A percentile compares a stretch with the other conserved stretches of the same genome.
Evolutionary conservation across 2,329 filamentous ascomycete genomes (phyloP).

Genomic region (Fusarium sp.): DNA sequence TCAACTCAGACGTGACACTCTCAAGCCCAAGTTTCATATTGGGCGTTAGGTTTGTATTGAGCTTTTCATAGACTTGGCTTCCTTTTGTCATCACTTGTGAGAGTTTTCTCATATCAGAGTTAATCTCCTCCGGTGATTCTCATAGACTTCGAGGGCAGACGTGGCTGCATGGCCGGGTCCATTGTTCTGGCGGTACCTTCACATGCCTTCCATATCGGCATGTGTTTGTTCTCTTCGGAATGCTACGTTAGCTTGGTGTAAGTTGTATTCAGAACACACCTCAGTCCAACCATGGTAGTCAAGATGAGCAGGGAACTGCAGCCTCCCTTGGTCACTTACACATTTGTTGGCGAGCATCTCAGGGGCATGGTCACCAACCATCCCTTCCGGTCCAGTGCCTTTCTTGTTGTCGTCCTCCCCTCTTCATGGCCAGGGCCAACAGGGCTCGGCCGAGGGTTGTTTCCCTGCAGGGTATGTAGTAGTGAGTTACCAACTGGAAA

Average conservation of each 20-base stretch:
- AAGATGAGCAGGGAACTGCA: background rate
- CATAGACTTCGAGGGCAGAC: background rate
- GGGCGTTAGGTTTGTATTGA: background rate
- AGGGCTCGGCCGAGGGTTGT: background rate
- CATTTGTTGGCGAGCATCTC: background rate
- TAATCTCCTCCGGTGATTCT: background rate
- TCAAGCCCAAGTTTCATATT: background rate
- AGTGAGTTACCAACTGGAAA: background rate
- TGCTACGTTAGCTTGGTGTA: background rate
- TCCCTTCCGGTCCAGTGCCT: background rate
- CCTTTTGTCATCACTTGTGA: background rate
- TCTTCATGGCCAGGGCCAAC: background rate
- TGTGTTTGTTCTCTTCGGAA: background rate
- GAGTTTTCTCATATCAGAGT: background rate
- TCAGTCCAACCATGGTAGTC: background rate
- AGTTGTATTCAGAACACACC: background rate
- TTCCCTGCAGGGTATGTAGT: background rate
- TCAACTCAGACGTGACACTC: background rate
- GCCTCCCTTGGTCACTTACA: background rate
- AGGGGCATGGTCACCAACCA: background rate
- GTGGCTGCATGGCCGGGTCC: background rate
- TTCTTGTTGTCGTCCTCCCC: background rate
- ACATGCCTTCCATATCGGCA: background rate
- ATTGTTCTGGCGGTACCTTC: background rate
- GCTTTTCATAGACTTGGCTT: background rate